Evolutionary conservation across 306 rosid species (phyloP), one percentile per base, ranked within the genome.

Genomic region (Prunus padus): DNA sequence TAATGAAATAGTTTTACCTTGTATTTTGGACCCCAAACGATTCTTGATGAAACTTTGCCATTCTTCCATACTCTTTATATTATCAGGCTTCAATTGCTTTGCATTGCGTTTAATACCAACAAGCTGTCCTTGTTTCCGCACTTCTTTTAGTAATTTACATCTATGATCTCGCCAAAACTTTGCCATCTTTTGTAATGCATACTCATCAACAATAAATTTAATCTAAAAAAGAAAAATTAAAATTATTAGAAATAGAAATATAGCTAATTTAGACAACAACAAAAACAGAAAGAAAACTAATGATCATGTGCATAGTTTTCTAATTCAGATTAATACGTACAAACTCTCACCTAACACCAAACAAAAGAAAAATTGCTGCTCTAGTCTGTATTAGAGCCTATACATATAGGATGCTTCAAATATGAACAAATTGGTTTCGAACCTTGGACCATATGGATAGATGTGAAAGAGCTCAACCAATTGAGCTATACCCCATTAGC

Each of bases 401-500:
- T 8, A 45, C 13, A 22, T 12, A 55, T 57, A 0, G 28, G 60
- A 55, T 23, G 63, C 33, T 57, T 57, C 33, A 57, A 57, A 22
- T 57, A 8, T 15, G 5, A 23, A 13, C 31, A 23, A 23, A 12
- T 11, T 12, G 63, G 13, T 33, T 33, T 33, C 40, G 6, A 33
- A 33, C 1, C 7, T 33, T 1, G 5, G 40, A 33, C 0, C 40
- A 33, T 8, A 5, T 33, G 1, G 0, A 33, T 33, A 33, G 1
- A 5, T 1, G 0, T 33, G 1, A 33, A 33, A 33, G 6, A 33
- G 0, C 40, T 33, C 7, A 31, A 31, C 1, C 37, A 4, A 31
- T 31, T 31, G 37, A 31, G 1, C 1, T 33, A 33, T 33, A 1
- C 0, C 0, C 0, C 1, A 33, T 1, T 5, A 0, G 0, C 40